Conservation (phyloP, 352 stramenopile species). For the Phytophthora kernoviae region DNA sequence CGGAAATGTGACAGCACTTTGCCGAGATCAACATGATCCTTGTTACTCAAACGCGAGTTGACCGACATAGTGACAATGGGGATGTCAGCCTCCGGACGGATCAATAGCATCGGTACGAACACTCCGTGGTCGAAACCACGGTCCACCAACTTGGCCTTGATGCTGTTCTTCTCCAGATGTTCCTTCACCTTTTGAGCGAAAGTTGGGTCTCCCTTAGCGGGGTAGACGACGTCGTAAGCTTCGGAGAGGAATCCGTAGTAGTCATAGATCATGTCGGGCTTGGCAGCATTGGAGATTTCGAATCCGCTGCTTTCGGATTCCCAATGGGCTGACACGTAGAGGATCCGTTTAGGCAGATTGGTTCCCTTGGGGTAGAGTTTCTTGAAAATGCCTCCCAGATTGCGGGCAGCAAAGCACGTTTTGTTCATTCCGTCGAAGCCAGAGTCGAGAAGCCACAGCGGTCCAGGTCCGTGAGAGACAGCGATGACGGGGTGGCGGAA, state of each 20-base stretch:
- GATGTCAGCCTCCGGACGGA: constrained; percentile 84
- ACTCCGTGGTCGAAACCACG: constrained; percentile 91
- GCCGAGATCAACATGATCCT: constrained; percentile 55
- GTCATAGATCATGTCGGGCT: constrained; percentile 80
- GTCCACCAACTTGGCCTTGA: constrained; percentile 41
- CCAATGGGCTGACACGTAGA: constrained; percentile 87
- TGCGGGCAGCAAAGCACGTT: constrained; percentile 12
- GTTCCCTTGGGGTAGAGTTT: constrained; percentile 32
- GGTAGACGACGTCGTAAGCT: constrained; percentile 84
- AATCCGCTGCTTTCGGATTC: constrained; percentile 42
- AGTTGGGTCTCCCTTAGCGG: constrained; percentile 56
- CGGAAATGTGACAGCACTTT: constrained; percentile 52
- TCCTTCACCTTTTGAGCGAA: constrained; percentile 68
- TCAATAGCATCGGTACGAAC: constrained; percentile 89
- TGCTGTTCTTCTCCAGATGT: constrained; percentile 43
- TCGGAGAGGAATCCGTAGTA: constrained; percentile 88
- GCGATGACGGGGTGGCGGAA: constrained; percentile 36
- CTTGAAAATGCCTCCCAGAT: constrained; percentile 23
- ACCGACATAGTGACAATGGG: constrained; percentile 87
- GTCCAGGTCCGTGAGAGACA: constrained; percentile 51
- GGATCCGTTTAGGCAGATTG: constrained; percentile 54
- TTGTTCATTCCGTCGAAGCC: constrained; percentile 33
- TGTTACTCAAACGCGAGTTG: constrained; percentile 23
- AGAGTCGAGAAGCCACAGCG: constrained; percentile 41
- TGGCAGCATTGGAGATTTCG: constrained; percentile 50